Percentiles rank a stretch among this genome's conserved stretches.
Conservation (phyloP, 2,329 filamentous ascomycete genomes). For the Mariannaea elegans region DNA sequence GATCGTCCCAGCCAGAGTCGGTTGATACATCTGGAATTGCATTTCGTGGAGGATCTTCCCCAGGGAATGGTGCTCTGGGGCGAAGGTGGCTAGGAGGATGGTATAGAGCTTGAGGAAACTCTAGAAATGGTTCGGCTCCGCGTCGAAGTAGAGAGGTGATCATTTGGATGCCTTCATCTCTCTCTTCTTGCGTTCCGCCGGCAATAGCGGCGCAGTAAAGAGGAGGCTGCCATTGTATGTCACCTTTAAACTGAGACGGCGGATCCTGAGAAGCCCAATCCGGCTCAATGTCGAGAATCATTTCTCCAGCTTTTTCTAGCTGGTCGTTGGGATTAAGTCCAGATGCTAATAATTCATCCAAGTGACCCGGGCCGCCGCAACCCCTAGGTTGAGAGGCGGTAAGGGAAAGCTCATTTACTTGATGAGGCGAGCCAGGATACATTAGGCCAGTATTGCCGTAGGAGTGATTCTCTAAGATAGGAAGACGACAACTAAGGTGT, state of each 20-base stretch:
- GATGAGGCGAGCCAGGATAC: too few relatives aligned
- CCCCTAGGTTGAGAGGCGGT: too few relatives aligned
- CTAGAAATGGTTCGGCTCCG: neutral
- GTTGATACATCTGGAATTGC: too few relatives aligned
- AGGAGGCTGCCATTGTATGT: neutral
- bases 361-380: too few relatives aligned
- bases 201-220: neutral
- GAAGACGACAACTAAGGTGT: too few relatives aligned
- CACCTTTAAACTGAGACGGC: neutral
- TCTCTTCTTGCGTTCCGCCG: too few relatives aligned
- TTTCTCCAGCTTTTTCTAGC: neutral
- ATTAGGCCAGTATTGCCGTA: too few relatives aligned
- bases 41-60: neutral
- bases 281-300: neutral
- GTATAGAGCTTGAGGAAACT: neutral
- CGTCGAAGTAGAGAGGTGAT: neutral
- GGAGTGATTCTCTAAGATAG: too few relatives aligned
- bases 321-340: neutral
- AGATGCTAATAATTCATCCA: neutral
- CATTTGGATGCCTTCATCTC: neutral
- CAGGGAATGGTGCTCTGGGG: neutral
- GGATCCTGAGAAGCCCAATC: slow-evolving; percentile 1
- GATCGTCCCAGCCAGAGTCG: too few relatives aligned
- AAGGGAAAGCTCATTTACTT: too few relatives aligned
- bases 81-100: neutral